A percentile compares a stretch with the other conserved stretches of the same genome.
Evolutionary conservation across 1,139 yeast genomes (phyloP).

Genomic region (Magnusiomyces tetraspermus): DNA sequence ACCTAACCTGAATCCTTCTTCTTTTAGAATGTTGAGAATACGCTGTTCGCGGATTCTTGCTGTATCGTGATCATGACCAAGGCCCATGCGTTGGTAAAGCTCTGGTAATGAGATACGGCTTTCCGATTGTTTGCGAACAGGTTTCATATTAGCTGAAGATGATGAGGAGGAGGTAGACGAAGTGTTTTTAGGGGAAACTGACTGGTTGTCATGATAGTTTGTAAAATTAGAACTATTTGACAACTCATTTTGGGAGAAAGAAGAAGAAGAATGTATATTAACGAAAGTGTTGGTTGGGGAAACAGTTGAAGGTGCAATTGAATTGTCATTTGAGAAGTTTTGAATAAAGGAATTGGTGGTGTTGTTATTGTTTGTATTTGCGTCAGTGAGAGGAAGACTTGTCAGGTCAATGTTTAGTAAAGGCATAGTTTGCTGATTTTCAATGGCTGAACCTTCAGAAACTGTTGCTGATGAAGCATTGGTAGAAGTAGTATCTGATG

Average conservation of each 20-base stretch:
- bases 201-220: too few relatives aligned
- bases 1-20: conserved; percentile 61
- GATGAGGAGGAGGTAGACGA: too few relatives aligned
- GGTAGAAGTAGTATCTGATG: conserved; percentile 1
- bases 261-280: not conserved
- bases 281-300: too few relatives aligned
- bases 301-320: too few relatives aligned
- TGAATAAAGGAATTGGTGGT: too few relatives aligned
- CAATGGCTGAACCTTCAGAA: too few relatives aligned
- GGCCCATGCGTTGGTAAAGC: conserved; percentile 44
- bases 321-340: too few relatives aligned
- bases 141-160: not conserved
- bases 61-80: conserved; percentile 44
- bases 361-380: too few relatives aligned
- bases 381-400: not conserved
- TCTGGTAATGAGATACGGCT: conserved; percentile 51
- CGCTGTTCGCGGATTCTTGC: conserved; percentile 52
- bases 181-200: too few relatives aligned
- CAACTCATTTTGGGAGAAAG: not conserved
- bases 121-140: conserved; percentile 33
- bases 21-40: conserved; percentile 49
- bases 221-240: not conserved
- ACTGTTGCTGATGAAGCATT: too few relatives aligned
- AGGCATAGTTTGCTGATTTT: too few relatives aligned
- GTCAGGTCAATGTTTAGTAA: not conserved